Evolutionary conservation across 345 rosid species (phyloP).

Genomic region (Noccaea caerulescens): DNA sequence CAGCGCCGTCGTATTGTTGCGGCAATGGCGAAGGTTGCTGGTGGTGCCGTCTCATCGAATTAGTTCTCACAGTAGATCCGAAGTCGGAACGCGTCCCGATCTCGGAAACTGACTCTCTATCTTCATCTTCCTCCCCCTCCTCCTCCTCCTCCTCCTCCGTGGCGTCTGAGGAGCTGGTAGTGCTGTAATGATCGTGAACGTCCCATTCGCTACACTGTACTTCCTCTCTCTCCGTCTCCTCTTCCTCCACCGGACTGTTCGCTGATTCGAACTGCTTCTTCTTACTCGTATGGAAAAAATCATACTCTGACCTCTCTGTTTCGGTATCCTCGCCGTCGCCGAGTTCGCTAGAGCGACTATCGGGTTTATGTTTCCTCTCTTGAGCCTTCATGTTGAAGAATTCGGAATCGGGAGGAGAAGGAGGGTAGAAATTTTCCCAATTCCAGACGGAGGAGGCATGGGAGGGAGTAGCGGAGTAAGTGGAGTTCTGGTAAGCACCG

Average conservation of each 20-base stretch:
- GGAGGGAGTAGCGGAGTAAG: slow-evolving; percentile 78
- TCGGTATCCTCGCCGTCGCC: slow-evolving; percentile 39
- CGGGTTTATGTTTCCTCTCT: slow-evolving; percentile 29
- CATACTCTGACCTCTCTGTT: slow-evolving; percentile 74
- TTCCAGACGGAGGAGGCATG: slow-evolving; percentile 93
- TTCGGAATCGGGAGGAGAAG: slow-evolving; percentile 94
- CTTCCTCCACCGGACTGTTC: slow-evolving; percentile 23
- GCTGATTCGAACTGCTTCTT: slow-evolving; percentile 34
- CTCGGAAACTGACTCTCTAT: slow-evolving; percentile 67
- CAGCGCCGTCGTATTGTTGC: slow-evolving; percentile 34
- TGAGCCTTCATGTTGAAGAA: slow-evolving; percentile 60
- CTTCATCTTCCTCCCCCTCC: slow-evolving; percentile 49
- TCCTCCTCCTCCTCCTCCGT: slow-evolving; percentile 53
- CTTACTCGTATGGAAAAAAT: slow-evolving; percentile 59
- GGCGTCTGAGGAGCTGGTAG: slow-evolving; percentile 60
- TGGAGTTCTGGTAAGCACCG: slow-evolving; percentile 67
- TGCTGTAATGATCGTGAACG: slow-evolving; percentile 71
- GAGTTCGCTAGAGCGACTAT: slow-evolving; percentile 28
- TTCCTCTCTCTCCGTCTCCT: slow-evolving; percentile 86
- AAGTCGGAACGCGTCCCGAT: slow-evolving; percentile 67
- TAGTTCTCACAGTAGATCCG: slow-evolving; percentile 52
- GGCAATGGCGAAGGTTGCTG: slow-evolving; percentile 37
- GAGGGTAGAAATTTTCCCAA: slow-evolving; percentile 95
- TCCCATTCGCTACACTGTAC: slow-evolving; percentile 97
- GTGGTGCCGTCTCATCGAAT: slow-evolving; percentile 37